Evolutionary conservation across 2,329 filamentous ascomycete genomes (phyloP).

Genomic region (Hortaea werneckii): DNA sequence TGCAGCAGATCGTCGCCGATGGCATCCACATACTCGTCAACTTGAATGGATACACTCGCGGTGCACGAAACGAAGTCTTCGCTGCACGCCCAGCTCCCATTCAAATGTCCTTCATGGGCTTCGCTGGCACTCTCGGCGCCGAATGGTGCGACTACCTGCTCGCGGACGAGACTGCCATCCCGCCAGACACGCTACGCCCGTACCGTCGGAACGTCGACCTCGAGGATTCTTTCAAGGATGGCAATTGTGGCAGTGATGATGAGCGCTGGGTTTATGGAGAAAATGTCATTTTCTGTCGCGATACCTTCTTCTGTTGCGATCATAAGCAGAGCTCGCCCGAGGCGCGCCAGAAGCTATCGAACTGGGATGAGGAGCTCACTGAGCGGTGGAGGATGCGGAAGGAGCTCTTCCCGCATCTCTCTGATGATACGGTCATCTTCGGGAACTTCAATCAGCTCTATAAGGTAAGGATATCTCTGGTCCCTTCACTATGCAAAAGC

Average conservation of each 20-base stretch:
- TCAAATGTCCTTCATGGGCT: constrained; percentile 99
- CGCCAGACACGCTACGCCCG: constrained; percentile 68
- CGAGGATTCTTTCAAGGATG: constrained; percentile 53
- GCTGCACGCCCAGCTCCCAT: constrained; percentile 88
- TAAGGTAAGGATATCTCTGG: constrained; percentile 53
- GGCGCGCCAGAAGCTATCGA: constrained; percentile 52
- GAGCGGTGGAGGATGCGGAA: constrained; percentile 88
- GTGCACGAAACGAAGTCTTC: constrained; percentile 95
- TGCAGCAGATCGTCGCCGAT: constrained; percentile 77
- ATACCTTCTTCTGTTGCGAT: constrained; percentile 98
- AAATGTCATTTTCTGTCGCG: constrained; percentile 86
- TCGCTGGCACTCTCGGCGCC: constrained; percentile 87
- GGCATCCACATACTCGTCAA: constrained; percentile 92
- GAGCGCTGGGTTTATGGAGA: constrained; percentile 92
- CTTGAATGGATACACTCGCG: constrained; percentile 93
- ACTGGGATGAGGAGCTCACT: constrained; percentile 74
- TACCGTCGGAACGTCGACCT: constrained; percentile 65
- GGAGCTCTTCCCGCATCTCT: constrained; percentile 72
- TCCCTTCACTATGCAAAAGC: background rate
- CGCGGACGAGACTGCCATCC: constrained; percentile 80
- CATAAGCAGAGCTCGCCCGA: constrained; percentile 83
- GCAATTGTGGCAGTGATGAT: constrained; percentile 50
- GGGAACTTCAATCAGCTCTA: constrained; percentile 99
- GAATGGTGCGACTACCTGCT: constrained; percentile 99
- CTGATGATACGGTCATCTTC: constrained; percentile 78